Base-by-base conservation (phyloP, 345 rosid species). In the Acer campestre region DNA sequence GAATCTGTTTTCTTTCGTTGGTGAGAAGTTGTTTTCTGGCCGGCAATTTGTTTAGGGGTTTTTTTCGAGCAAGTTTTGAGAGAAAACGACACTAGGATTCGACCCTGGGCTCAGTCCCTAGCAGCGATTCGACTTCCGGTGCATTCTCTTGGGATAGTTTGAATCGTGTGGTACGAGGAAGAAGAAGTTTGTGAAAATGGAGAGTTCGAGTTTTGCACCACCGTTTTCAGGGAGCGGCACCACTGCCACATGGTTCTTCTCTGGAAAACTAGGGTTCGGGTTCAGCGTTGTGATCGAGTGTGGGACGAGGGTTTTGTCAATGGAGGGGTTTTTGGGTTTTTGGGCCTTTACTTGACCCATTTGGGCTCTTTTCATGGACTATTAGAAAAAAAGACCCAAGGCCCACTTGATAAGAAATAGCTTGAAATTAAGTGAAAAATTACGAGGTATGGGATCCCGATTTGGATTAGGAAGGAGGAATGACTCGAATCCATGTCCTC, bases 101-200 rank as follows among this genome's bases (percentile, higher is more conserved):
- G n/a, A n/a, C n/a, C n/a, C n/a, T n/a, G n/a, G n/a, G n/a, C n/a
- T n/a, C n/a, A n/a, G n/a, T n/a, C n/a, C n/a, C n/a, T n/a, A n/a
- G n/a, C n/a, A n/a, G n/a, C n/a, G n/a, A 91, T 85, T 80, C 91
- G 74, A 35, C 85, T 87, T 0, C 98, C 98, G 1, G 89, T 81
- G 51, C 68, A 81, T 67, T 93, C 96, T 0, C 98, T 82, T 4
- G 93, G 96, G 3, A 90, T 81, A 44, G 98, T 96, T 82, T 93
- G 96, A 66, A 93, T 91, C 66, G 93, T 91, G 77, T 89, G 88
- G 80, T 85, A 91, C 53, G 61, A 16, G 5, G 48, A 23, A 70
- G 72, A 23, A 70, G 72, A 29, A 63, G 79, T 0, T 51, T 8
- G 46, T 1, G 16, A 42, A 7, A 75, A 22, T 5, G 78, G 77